Base-by-base conservation (phyloP, 2,329 filamentous ascomycete species). In the Teratosphaeria nubilosa region DNA sequence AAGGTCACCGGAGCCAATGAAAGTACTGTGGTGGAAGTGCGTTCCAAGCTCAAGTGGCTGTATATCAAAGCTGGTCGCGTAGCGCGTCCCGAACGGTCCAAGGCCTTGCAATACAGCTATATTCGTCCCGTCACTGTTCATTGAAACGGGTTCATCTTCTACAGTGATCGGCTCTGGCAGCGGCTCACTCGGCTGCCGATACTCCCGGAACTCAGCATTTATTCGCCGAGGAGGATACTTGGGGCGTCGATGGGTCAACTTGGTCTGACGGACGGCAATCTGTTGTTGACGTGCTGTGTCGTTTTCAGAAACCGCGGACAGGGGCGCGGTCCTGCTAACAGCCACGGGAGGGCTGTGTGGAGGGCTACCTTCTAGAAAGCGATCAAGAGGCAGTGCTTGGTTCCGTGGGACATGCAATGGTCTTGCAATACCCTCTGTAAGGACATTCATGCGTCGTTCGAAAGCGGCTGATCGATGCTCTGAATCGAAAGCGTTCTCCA, bases 1-100 rank as follows among this genome's bases (percentile, higher is more conserved):
- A 53, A 85, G 77, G 27, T 80, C 77, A 2, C 80, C 81, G 62
- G 80, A 81, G 30, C 83, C 82, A 58, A 85, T 73, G 59, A 85
- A 81, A 4, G 81, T 83, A 52, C 73, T 75, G 51, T 76, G 69
- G 60, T 82, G 79, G 61, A 84, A 85, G 64, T 77, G 83, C 0
- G 79, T 82, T 1, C 78, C 81, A 6, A 73, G 60, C 9, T 70
- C 72, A 7, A 85, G 67, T 25, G 80, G 78, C 5, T 66, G 66
- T 9, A 82, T 69, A 55, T 80, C 79, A 59, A 85, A 85, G 60
- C 79, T 77, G 11, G 74, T 73, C 1, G 81, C 70, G 62, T 83
- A 84, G 22, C 72, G 72, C 3, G 74, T 75, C 31, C 77, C 78
- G 63, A 74, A 78, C n/a, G 75, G 71, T 32, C 72, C 75, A 1